phyloP scores from a whole-genome alignment of 805 yeast genomes.

The Suhomyces sp. region DNA sequence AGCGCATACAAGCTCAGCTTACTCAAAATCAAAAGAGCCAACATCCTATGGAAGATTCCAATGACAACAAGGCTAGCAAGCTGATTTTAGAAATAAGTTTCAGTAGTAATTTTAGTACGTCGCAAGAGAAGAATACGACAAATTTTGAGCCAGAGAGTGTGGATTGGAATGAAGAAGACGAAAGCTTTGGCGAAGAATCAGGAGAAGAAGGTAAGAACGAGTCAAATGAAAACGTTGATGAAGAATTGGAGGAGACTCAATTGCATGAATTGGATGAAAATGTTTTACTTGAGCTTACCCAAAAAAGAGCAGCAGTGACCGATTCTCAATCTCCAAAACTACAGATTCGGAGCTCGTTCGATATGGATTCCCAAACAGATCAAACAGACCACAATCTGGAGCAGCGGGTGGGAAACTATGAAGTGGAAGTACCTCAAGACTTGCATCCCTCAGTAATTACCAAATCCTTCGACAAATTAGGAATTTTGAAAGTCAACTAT shows the following conservation, averaged over 20 bases:
- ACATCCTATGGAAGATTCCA: no score
- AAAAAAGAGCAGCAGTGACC: conserved; percentile 8
- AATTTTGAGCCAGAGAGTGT: background rate
- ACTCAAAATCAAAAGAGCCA: background rate
- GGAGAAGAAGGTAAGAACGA: no score
- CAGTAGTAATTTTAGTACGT: background rate
- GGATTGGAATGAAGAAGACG: background rate
- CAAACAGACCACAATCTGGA: background rate
- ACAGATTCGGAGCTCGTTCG: conserved; percentile 16
- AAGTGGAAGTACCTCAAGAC: conserved; percentile 17
- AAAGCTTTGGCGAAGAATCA: background rate
- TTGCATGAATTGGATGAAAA: conserved; percentile 15
- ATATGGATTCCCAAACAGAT: background rate
- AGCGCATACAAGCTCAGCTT: background rate
- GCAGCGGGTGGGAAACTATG: conserved; percentile 12
- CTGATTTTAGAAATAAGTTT: conserved; percentile 4
- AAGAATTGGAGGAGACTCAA: conserved; percentile 6
- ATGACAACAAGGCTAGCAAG: background rate
- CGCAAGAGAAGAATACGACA: background rate
- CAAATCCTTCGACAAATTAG: conserved; percentile 39
- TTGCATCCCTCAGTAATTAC: conserved; percentile 15
- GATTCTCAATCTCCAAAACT: background rate
- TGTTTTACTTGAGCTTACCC: conserved; percentile 19
- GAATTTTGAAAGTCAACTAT: conserved; percentile 52
- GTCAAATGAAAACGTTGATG: background rate